Conservation (phyloP, 768 basidiomycete genomes). For the Rubroboletus satanas region DNA sequence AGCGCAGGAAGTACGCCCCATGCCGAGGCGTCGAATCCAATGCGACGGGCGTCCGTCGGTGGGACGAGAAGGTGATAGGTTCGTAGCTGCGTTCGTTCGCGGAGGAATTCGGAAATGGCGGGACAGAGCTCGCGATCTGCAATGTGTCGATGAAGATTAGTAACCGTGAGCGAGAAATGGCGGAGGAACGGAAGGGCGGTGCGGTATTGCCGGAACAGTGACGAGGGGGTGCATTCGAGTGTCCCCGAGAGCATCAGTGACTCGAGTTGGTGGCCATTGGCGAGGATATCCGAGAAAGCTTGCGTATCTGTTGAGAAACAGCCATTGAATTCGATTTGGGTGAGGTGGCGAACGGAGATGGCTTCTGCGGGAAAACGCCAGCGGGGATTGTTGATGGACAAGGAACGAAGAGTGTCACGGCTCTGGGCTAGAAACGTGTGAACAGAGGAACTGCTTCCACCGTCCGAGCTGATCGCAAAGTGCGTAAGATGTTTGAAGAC, state of each 20-base stretch:
- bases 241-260: constrained; percentile 51
- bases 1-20: constrained; percentile 70
- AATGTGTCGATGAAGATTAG: constrained; percentile 40
- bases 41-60: constrained; percentile 41
- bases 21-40: constrained; percentile 65
- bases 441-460: constrained; percentile 38
- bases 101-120: constrained; percentile 62
- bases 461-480: constrained; percentile 50
- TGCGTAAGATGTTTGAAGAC: constrained; percentile 55
- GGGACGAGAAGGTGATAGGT: constrained; percentile 50
- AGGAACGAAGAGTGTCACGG: constrained; percentile 47
- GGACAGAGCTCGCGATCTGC: constrained; percentile 64
- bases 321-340: constrained; percentile 58
- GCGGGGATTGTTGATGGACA: constrained; percentile 50
- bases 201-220: constrained; percentile 44
- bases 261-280: constrained; percentile 61
- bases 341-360: constrained; percentile 60
- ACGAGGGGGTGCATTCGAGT: constrained; percentile 49
- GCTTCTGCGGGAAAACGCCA: constrained; percentile 56
- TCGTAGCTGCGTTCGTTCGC: constrained; percentile 49
- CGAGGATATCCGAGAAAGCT: constrained; percentile 56
- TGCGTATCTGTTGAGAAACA: constrained; percentile 48
- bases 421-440: constrained; percentile 52
- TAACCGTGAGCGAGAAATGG: constrained; percentile 56
- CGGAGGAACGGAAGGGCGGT: constrained; percentile 57